Evolutionary conservation across 2,329 filamentous ascomycete genomes (phyloP), one percentile per base, ranked within the genome.

Genomic region (Fusarium goolgardi): DNA sequence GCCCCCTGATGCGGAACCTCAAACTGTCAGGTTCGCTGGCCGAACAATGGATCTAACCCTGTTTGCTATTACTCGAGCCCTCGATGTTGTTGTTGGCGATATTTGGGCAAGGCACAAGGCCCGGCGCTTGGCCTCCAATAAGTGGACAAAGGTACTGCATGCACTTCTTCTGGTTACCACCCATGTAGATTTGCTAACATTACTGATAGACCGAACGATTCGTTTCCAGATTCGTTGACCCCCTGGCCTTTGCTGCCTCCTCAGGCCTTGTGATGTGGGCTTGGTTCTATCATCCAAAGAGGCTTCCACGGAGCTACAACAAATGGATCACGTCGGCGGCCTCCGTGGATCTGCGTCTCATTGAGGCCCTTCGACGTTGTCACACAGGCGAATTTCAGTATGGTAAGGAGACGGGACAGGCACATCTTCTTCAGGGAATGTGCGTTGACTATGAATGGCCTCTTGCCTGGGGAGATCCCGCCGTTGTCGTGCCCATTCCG

Each of bases 191-290:
- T 37, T 34, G 34, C 73, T 75, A 44, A 75, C 55, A 27, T 37
- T 31, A 29, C 37, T 63, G 46, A 63, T 40, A 78, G 78, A 43
- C 63, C 18, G 78, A 81, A 55, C 66, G 78, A 47, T 61, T 78
- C 39, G 63, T 81, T 25, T 80, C 80, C 34, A 73, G 67, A 8
- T 70, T 79, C 40, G 72, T 87, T n/a, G 91, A 95, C 74, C 86
- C 91, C 6, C 79, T 86, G 8, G 80, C 94, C 20, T 96, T 97
- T 77, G 88, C 90, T 44, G 77, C 85, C 34, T 94, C 91, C 21
- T 89, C 87, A 39, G 90, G 89, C 23, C 80, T 92, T 37, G 90
- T 96, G 70, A 97, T 96, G 93, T 95, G 92, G 90, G 86, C 92
- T 20, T 97, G 92, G 91, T 90, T 96, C 76, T 97, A 95, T 80